Evolutionary conservation across 2,329 filamentous ascomycete genomes (phyloP), one percentile per base, ranked within the genome.

Genomic region (Alternaria infectoria): DNA sequence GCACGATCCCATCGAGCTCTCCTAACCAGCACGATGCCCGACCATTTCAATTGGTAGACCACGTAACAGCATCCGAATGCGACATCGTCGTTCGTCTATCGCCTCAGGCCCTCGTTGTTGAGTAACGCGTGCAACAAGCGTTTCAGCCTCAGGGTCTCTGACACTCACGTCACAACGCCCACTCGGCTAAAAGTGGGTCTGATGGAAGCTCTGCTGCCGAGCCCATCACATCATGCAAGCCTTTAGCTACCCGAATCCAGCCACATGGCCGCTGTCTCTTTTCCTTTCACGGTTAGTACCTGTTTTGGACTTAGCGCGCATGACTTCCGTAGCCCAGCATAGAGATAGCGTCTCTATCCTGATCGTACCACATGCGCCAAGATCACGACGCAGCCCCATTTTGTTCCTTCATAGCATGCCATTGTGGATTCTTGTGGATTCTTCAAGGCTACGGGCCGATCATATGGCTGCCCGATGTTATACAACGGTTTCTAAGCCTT

Each of bases 121-220:
- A 60, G 46, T 51, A 44, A 40, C 49, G 51, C 26, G 19, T 55
- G 50, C 57, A 60, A 60, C 26, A 12, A 57, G 56, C 23, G 71
- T 74, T 74, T 74, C 71, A 74, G 71, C 66, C 69, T 68, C 50
- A 59, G 23, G 47, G 61, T 64, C 55, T 72, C 69, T 69, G 63
- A 74, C 71, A 69, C 64, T 57, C 51, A 61, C 57, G 57, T 59
- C 57, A 57, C 63, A 57, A 50, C 52, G 55, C 59, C 59, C 49
- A 19, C 59, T 62, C 57, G 52, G 64, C 60, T 68, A 69, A 67
- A 63, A 56, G 32, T 54, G 54, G 57, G 57, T 46, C 46, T 6
- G 30, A 45, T 49, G 45, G 40, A 62, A 51, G 47, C 44, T 23
- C 56, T 55, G 32, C 43, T 57, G 43, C 64, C 59, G 62, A 62